Base-by-base conservation (phyloP, 768 basidiomycete species). In the Neoboletus subvelutipes region DNA sequence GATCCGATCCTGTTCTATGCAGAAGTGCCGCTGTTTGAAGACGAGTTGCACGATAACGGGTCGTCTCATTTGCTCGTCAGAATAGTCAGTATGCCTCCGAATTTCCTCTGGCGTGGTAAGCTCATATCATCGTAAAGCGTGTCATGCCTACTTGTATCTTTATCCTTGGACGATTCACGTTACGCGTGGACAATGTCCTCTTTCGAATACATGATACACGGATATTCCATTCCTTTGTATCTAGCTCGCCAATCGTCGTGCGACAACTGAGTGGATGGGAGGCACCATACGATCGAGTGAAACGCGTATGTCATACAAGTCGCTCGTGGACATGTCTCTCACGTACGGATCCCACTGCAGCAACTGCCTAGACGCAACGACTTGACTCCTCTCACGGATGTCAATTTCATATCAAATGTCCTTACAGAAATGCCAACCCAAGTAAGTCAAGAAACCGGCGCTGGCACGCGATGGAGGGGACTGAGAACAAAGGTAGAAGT, bases 1-100 rank as follows among this genome's bases (percentile, higher is more conserved):
- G 96, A 98, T 73, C 97, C 97, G 17, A 98, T 98, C 63, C 77
- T 98, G n/a, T 99, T 96, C 73, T 98, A 96, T 67, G 93, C 96
- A 8, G 95, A 98, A 65, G 84, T 98, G 1, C 91, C 93, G 0
- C 75, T 98, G 5, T 98, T 91, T 68, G 96, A 99, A 67, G 94
- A 98, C 70, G 97, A 99, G 71, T 78, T 98, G 45, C 94, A 98
- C 67, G 97, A 99, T 68, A 98, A 98, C 67, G 97, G 97, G 0
- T 85, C 92, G 7, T 94, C 94, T 1, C 82, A 85, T 31, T 72
- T 94, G 2, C 80, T 93, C 28, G 88, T 94, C 45, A 80, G 94
- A 65, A 92, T 98, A 56, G 95, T 98, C 69, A 73, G 92, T 81
- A 15, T 20, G 3, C 10, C 15, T 26, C 29, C 7, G 22, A 6